Evolutionary conservation across 2,329 filamentous ascomycete genomes (phyloP).

Genomic region (Trichophyton benhamiae): DNA sequence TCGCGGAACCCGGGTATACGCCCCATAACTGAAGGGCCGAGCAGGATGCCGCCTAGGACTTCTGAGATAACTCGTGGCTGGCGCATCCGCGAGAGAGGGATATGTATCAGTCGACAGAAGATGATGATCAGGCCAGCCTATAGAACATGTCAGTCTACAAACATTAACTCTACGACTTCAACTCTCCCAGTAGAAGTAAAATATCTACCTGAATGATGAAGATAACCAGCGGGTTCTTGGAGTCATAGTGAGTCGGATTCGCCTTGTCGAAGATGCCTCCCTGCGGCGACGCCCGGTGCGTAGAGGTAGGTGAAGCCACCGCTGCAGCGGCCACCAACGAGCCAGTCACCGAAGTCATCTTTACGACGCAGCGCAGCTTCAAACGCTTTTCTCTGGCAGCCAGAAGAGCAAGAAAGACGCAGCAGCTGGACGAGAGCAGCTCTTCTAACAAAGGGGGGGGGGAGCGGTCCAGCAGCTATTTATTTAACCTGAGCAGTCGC

Average conservation of each 20-base stretch:
- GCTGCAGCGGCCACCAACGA: constrained; percentile 4
- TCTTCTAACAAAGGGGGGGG: too few relatives aligned
- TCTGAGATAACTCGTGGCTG: constrained; percentile 77
- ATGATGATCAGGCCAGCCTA: constrained; percentile 62
- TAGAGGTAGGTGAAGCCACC: constrained; percentile 18
- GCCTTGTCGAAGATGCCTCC: constrained; percentile 59
- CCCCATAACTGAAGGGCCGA: constrained; percentile 81
- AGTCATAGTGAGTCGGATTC: constrained; percentile 55
- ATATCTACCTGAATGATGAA: constrained; percentile 59
- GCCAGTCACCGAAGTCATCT: constrained; percentile 5
- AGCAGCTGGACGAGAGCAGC: too few relatives aligned
- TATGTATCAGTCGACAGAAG: constrained; percentile 62
- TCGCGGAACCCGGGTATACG: constrained; percentile 65
- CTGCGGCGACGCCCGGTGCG: constrained; percentile 39
- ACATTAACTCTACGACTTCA: too few relatives aligned
- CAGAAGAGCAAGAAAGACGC: not conserved
- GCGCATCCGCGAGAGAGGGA: constrained; percentile 61
- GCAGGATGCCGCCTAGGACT: constrained; percentile 70
- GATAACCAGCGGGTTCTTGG: constrained; percentile 59
- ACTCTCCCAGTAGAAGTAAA: not conserved
- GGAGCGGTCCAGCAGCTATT: too few relatives aligned
- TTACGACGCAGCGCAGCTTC: not conserved
- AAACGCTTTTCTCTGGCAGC: not conserved
- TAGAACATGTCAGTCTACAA: too few relatives aligned
- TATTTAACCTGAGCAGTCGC: too few relatives aligned